Base-by-base conservation (phyloP, 2,329 filamentous ascomycete genomes). In the Diplodia scrobiculata region DNA sequence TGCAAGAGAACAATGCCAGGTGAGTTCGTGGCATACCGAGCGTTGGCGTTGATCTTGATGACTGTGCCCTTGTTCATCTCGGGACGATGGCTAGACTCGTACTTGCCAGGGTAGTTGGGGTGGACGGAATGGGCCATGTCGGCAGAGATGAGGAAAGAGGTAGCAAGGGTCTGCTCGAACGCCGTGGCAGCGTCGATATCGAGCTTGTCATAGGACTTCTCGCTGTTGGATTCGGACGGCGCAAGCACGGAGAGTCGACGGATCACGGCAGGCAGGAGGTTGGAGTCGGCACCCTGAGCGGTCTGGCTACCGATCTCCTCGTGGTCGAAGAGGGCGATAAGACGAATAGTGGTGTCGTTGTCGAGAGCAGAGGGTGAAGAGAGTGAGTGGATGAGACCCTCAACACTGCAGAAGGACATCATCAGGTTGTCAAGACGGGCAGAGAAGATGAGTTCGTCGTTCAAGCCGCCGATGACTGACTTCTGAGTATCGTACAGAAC, bases 81-180 rank as follows among this genome's bases (percentile, higher is more conserved):
- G 5, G 95, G 95, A 70, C 91, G 87, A 80, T 99, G 95, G 72
- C 91, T 90, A 41, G 87, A 79, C 81, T 99, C 95, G 79, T 98
- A 97, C 79, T 98, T 98, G 71, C 81, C 87, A 4, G 88, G 84
- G 77, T 97, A 99, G 82, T 99, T 99, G 66, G 95, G 95, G 78
- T 99, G 92, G 14, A 99, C 89, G 5, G 90, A 90, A 81, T 99
- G 95, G 1, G 95, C 93, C 95, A 99, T 98, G 77, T 99, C 95
- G 63, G 95, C 95, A 5, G 92, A 97, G 69, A 99, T 84, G 67
- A 99, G 87, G 84, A 99, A 97, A 1, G 92, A 97, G 32, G 90
- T 90, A 5, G 92, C 86, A 63, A 97, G 84, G 1, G 91, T 95
- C 82, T 98, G 94, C 80, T 99, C 95, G 76, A 92, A 97, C 38